phyloP scores from a whole-genome alignment of 352 stramenopile genomes.

The Pelagophyceae sp. region DNA sequence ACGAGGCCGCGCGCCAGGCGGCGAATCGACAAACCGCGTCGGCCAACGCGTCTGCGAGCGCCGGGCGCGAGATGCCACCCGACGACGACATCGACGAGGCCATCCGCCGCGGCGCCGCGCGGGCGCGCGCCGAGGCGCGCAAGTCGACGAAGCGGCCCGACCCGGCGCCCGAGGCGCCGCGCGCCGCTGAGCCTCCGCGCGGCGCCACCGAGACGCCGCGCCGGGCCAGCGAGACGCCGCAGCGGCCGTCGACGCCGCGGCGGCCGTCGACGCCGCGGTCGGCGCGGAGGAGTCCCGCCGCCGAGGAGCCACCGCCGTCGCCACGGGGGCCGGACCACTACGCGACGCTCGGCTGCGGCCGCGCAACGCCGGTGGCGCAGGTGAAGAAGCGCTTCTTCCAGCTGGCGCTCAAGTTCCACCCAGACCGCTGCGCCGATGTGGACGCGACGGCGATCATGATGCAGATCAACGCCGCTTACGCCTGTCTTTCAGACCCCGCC shows the following conservation, averaged over 20 bases:
- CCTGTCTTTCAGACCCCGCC: slow-evolving; percentile 70
- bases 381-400: slow-evolving; percentile 75
- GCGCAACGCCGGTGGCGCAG: background rate
- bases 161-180: no score
- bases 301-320: background rate
- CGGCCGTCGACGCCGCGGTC: background rate
- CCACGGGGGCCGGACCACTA: background rate
- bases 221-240: background rate
- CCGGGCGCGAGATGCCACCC: background rate
- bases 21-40: no score
- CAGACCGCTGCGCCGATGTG: slow-evolving; percentile 73
- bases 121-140: background rate
- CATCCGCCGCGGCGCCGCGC: background rate
- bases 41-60: no score
- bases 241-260: background rate
- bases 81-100: background rate
- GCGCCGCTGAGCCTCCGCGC: no score
- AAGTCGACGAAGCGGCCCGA: background rate
- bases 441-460: slow-evolving; percentile 75
- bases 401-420: slow-evolving; percentile 79
- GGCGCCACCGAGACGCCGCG: no score
- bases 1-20: background rate
- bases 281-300: no score
- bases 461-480: slow-evolving; percentile 77
- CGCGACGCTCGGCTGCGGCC: background rate